These are phyloP conservation scores for Eutypella sp. DNA, from an alignment of 2,329 filamentous ascomycete genomes.

Conservation along the genomic window DNA sequence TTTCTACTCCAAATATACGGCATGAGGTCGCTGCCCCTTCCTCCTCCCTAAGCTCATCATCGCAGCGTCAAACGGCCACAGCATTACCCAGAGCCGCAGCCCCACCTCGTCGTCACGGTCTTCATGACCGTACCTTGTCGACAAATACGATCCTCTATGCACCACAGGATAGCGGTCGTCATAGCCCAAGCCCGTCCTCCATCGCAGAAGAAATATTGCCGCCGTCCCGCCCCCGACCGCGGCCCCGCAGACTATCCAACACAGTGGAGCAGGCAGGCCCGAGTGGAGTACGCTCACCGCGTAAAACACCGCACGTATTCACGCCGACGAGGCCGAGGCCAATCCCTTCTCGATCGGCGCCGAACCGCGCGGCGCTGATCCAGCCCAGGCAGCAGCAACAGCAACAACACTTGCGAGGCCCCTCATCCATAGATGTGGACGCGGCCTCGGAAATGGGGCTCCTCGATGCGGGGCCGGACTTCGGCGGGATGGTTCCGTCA, in stretches of 20 bases:
- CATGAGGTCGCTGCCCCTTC: conserved; percentile 30
- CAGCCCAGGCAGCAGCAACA: conserved; percentile 36
- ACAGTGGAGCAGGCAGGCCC: conserved; percentile 32
- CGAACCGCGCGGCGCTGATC: conserved; percentile 51
- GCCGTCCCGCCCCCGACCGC: conserved; percentile 28
- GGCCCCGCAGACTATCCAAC: conserved; percentile 33
- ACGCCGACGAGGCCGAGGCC: conserved; percentile 52
- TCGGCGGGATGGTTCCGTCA: conserved; percentile 61
- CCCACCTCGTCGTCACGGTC: conserved; percentile 31
- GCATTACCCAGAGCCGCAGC: conserved; percentile 27
- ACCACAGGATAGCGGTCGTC: conserved; percentile 46
- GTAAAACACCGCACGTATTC: conserved; percentile 36
- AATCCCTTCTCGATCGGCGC: conserved; percentile 51
- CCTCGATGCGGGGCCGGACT: conserved; percentile 54
- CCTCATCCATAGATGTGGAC: conserved; percentile 66
- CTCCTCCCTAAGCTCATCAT: conserved; percentile 25
- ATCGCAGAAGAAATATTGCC: conserved; percentile 34
- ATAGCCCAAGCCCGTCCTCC: conserved; percentile 35
- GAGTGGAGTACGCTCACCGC: conserved; percentile 41
- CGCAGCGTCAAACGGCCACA: conserved; percentile 22
- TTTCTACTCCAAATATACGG: conserved; percentile 44
- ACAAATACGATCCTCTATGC: conserved; percentile 82
- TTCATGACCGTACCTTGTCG: conserved; percentile 70
- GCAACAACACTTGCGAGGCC: conserved; percentile 37
- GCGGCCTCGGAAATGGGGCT: conserved; percentile 70